Evolutionary conservation across 2,329 filamentous ascomycete genomes (phyloP), one percentile per base, ranked within the genome.

Genomic region (Pestalotiopsis fici): DNA sequence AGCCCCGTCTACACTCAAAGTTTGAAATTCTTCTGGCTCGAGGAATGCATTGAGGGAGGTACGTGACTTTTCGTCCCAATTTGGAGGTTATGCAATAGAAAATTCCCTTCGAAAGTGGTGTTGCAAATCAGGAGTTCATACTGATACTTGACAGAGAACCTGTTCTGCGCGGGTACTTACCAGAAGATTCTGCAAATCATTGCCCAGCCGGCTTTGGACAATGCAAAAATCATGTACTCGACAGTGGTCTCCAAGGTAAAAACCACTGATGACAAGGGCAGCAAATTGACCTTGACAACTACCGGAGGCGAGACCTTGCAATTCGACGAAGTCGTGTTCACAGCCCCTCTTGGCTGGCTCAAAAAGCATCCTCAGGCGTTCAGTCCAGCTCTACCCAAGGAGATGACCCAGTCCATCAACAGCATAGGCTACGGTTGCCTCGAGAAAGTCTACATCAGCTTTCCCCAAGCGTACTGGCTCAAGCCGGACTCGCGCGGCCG

Each of bases 31-130:
- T 92, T 93, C 76, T 93, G 91, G 90, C 76, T 94, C 4, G 92
- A 94, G 75, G 91, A 94, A 77, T 93, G 90, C 71, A 90, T 94
- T 64, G 91, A 93, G 74, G 91, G 91, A 59, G 87, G 88, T 88
- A 75, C 72, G 82, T 73, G 50, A 18, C 55, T 81, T 82, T 72
- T 81, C 18, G 3, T 23, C n/a, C 4, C 59, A 43, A 7, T 50
- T 25, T 23, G 3, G 3, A 13, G 4, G 5, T 12, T 9, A n/a
- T 31, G 12, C 18, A 18, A 54, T 4, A 35, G 31, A 11, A 35
- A 11, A 35, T 3, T 35, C 31, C 6, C 31, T 21, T 54, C 47
- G 3, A 18, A 18, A 2, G 7, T 18, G 7, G 12, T 54, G 4
- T 54, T 4, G 1, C 21, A 6, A 57, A 18, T 31, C 4, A 15